phyloP scores from a whole-genome alignment of 257 asterid species.

The Solanum boliviense region DNA sequence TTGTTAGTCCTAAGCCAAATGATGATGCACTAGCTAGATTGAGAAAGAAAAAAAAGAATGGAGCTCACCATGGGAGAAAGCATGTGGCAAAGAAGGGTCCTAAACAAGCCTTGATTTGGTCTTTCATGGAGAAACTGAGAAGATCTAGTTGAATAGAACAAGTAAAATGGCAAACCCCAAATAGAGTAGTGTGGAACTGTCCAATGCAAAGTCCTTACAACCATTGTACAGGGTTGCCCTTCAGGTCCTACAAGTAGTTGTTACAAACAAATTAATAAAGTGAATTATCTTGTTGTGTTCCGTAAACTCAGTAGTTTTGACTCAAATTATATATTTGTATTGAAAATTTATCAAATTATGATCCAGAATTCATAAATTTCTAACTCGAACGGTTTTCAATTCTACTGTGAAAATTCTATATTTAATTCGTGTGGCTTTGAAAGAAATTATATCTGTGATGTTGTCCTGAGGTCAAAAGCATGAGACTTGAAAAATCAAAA shows the following conservation, averaged over 20 bases:
- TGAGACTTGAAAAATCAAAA: not conserved
- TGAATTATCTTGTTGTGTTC: not conserved
- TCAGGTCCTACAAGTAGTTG: constrained; percentile 34
- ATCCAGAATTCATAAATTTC: no score
- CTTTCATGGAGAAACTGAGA: constrained; percentile 74
- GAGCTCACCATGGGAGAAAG: constrained; percentile 59
- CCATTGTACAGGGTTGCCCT: constrained; percentile 75
- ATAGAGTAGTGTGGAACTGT: constrained; percentile 86
- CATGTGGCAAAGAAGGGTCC: constrained; percentile 43
- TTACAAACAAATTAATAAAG: not conserved
- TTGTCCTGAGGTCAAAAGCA: not conserved
- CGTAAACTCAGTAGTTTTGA: no score
- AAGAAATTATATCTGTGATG: not conserved
- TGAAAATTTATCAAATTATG: not conserved
- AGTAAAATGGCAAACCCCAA: constrained; percentile 86
- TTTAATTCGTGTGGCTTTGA: not conserved
- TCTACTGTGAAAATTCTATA: not conserved
- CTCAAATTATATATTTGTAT: not conserved
- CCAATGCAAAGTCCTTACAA: constrained; percentile 79
- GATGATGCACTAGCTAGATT: not conserved
- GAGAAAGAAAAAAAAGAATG: not conserved
- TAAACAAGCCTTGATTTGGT: constrained; percentile 73
- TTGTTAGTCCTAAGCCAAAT: not conserved
- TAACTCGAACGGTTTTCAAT: not conserved
- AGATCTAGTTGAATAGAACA: constrained; percentile 82